Base-by-base conservation (phyloP, 805 yeast genomes). In the Maudiozyma pseudohumilis region DNA sequence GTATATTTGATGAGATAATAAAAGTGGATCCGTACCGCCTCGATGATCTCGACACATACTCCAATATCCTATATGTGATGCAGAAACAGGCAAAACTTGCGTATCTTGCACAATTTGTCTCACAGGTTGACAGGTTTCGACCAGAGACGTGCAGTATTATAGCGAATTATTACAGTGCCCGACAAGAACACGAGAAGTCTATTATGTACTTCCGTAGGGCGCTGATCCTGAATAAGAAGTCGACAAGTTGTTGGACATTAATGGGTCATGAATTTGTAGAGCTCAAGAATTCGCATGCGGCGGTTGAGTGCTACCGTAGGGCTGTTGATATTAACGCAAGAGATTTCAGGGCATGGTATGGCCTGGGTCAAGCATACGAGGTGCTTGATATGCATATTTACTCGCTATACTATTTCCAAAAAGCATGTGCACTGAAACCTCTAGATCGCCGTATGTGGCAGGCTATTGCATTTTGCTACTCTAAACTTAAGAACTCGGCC, bases 201-300 rank as follows among this genome's bases (percentile, higher is more conserved):
- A 85, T 92, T 42, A 76, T 81, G 76, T 87, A 86, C 60, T 92
- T 88, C 54, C 80, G 86, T 49, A 70, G 97, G 39, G 98, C 98
- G 0, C 64, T 92, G 27, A 74, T 84, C 0, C 66, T 92, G 42
- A 83, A 87, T 55, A 75, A 81, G 43, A 75, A 75, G 47, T 85
- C 94, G 48, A 65, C 87, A 15, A 75, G 86, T 44, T 96, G 97
- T 0, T 92, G 97, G 97, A 92, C 97, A 0, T 66, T 92, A 40
- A 87, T 92, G 96, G 99, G 99, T 9, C 99, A 92, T 60, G 99
- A 92, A 62, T 92, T 85, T 63, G 94, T 92, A 12, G 99, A 92
- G 57, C 69, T 92, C 49, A 88, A 89, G 53, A 92, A 92, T 61
- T 81, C 95, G 1, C 95, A 92, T 59, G 97, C 97, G 1, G 98